A percentile compares a stretch with the other conserved stretches of the same genome.
These are phyloP conservation scores for Calonectria naviculata DNA, from an alignment of 2,329 filamentous ascomycete species.

Conservation along the genomic window DNA sequence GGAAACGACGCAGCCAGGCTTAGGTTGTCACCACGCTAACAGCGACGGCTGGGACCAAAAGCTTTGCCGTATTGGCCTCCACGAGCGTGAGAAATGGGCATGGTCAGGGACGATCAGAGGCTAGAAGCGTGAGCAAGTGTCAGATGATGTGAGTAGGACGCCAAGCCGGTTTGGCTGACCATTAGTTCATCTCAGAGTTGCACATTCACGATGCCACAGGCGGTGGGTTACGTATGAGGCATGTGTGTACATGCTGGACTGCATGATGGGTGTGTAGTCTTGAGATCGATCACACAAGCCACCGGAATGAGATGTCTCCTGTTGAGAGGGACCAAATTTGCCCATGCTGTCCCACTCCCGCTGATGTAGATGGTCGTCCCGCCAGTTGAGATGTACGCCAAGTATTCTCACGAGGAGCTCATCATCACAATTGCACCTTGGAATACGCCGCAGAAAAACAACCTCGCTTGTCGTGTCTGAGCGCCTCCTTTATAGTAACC, in stretches of 20 bases:
- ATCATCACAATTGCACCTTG: neutral
- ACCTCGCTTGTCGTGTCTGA: neutral
- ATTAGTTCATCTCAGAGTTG: neutral
- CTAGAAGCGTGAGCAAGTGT: neutral
- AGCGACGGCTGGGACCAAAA: slow-evolving; percentile 27
- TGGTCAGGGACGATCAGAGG: slow-evolving; percentile 7
- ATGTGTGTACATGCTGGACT: neutral
- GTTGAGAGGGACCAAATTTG: neutral
- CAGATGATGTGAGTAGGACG: slow-evolving; percentile 17
- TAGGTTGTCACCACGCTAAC: slow-evolving; percentile 37
- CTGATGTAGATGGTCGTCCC: neutral
- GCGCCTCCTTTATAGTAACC: neutral
- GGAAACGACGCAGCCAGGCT: slow-evolving; percentile 37
- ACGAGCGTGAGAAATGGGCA: slow-evolving; percentile 18
- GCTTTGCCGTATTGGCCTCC: slow-evolving; percentile 19
- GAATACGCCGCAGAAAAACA: neutral
- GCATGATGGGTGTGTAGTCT: neutral
- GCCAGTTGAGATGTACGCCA: neutral
- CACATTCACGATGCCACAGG: slow-evolving; percentile 6
- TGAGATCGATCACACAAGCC: slow-evolving; percentile 18
- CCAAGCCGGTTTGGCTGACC: neutral
- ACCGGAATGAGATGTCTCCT: neutral
- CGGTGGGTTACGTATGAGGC: neutral
- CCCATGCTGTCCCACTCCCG: neutral
- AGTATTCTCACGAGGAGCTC: neutral